phyloP scores from a whole-genome alignment of 83 land plant genomes.

The Diphasiastrum complanatum region DNA sequence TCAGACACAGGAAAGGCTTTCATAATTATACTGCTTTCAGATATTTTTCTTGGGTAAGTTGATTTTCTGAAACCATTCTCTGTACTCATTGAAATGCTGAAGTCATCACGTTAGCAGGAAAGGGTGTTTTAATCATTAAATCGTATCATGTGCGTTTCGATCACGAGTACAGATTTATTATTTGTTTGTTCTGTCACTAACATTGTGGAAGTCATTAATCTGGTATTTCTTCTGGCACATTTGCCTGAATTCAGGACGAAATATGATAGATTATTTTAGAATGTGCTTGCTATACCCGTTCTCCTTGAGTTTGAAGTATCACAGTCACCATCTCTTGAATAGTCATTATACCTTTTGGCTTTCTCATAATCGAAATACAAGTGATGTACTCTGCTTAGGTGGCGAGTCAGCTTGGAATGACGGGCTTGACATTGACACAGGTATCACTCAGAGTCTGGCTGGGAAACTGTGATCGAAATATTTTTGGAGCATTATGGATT shows the following conservation, averaged over 20 bases:
- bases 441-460: slow-evolving; percentile 96
- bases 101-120: too few relatives aligned
- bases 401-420: neutral
- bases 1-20: slow-evolving; percentile 97
- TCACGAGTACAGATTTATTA: too few relatives aligned
- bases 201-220: too few relatives aligned
- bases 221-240: too few relatives aligned
- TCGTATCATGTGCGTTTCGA: too few relatives aligned
- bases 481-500: slow-evolving; percentile 85
- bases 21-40: slow-evolving; percentile 75
- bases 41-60: slow-evolving; percentile 89
- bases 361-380: neutral
- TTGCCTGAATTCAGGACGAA: too few relatives aligned
- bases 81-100: neutral
- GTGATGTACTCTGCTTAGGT: neutral
- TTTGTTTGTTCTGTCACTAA: too few relatives aligned
- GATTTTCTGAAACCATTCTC: neutral
- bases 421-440: slow-evolving; percentile 26
- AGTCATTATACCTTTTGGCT: neutral
- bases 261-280: too few relatives aligned
- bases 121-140: too few relatives aligned
- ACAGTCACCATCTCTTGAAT: too few relatives aligned
- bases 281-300: too few relatives aligned
- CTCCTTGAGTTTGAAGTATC: too few relatives aligned
- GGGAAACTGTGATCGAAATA: slow-evolving; percentile 75